Evolutionary conservation across 73 alveolate genomes (phyloP).

Genomic region (Paramecium primaurelia): DNA sequence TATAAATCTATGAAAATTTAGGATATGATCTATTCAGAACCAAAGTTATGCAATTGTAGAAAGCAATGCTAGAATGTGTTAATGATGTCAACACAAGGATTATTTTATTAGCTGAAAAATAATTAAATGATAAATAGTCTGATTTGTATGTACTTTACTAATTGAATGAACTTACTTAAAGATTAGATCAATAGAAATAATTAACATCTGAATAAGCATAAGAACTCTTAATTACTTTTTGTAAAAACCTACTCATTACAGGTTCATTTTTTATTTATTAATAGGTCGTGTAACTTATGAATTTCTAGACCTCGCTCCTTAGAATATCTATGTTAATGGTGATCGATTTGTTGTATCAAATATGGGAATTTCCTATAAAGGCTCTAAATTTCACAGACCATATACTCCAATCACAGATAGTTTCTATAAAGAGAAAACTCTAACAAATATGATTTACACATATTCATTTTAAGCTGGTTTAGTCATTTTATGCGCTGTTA

Average conservation of each 20-base stretch:
- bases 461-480: constrained; percentile 39
- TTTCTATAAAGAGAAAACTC: background rate
- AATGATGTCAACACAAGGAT: background rate
- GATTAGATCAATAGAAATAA: background rate
- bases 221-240: background rate
- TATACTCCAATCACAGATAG: background rate
- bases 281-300: constrained; percentile 3
- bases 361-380: background rate
- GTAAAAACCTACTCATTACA: background rate
- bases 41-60: background rate
- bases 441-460: background rate
- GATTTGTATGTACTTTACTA: constrained; percentile 25
- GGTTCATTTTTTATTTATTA: background rate
- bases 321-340: background rate
- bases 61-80: background rate
- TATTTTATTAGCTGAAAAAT: background rate
- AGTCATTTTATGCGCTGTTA: background rate
- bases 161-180: background rate
- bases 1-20: constrained; percentile 3
- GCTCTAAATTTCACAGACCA: constrained; percentile 23
- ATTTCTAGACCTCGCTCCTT: constrained; percentile 7
- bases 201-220: background rate
- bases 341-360: background rate
- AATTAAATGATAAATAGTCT: background rate
- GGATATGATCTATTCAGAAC: background rate